Base-by-base conservation (phyloP, 2,329 filamentous ascomycete species). In the Sphaerulina populicola region DNA sequence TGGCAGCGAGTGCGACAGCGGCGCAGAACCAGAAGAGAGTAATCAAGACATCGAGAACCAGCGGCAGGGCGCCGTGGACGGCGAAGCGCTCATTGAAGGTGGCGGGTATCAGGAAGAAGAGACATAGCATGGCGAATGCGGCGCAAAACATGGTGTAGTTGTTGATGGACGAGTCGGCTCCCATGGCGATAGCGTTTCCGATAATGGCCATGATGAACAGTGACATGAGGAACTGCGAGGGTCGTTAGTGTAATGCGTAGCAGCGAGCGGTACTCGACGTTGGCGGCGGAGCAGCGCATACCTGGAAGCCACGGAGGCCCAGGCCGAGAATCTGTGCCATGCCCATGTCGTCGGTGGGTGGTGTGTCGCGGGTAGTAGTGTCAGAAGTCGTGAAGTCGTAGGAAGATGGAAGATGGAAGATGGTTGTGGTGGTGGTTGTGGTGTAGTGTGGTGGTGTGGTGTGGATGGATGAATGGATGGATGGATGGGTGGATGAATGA, bases 1-100 rank as follows among this genome's bases (percentile, higher is more conserved):
- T 82, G 21, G 84, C 82, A 4, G 86, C 78, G 38, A 87, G 75
- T 8, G 86, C 85, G 53, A 90, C 75, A 55, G 78, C 85, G 50
- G 73, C 78, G 66, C 86, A 82, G 63, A 89, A 80, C 58, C 79
- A 83, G 73, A 90, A 85, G 49, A 89, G 66, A 2, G 77, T 73
- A 47, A 81, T 79, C 30, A 81, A 61, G 10, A 63, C 71, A 68
- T 88, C 84, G 44, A 84, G 67, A 11, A 68, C 72, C 31, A 83
- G 65, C 51, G 79, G 68, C 44, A 79, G 66, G 12, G 81, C 63
- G 27, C 77, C 76, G 44, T 66, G 62, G 47, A 79, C 66, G 56
- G 71, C 71, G 52, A 81, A 68, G 47, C 70, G 68, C 37, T 79
- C 74, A 57, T 81, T 69, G 62, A 85, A 70, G 23, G 74, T 68